Evolutionary conservation across 805 yeast species (phyloP), one percentile per base, ranked within the genome.

Genomic region (Hanseniaspora vineae): DNA sequence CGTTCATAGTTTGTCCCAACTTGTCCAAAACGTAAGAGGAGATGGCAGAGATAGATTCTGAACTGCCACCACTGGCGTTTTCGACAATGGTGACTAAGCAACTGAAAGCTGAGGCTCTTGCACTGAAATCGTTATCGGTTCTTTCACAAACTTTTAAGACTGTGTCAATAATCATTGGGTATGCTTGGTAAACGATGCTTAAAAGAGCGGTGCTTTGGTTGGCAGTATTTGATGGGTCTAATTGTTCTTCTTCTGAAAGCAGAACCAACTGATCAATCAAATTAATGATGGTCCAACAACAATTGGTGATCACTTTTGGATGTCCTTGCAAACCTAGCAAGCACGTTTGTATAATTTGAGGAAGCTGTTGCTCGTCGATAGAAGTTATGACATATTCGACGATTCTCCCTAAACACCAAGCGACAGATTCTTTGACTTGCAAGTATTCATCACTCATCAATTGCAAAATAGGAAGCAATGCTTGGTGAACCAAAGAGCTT

Each of bases 351-450:
- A 92, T 67, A 47, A 92, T 78, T 42, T 69, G 71, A 29, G 90
- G 87, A 52, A 92, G 71, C 4, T 67, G 64, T 42, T 76, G 72
- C 29, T 76, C 62, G 55, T 83, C 84, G 52, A 90, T 79, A 4
- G 94, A 86, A 46, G 77, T 84, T 52, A 84, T 75, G 42, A 81
- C 86, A 46, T 82, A 68, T 60, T 92, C 97, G 11, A 97, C 94
- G 56, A 92, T 86, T 66, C 96, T 79, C 49, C 98, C 98, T 51
- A 92, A 71, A 68, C 97, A 90, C 98, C 98, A 92, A 3, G 97
- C 94, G 33, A 88, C 96, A 1, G 98, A 89, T 61, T 92, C 98
- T 62, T 86, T 84, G 29, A 92, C 98, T 60, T 87, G 95, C 54
- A 87, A 70, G 35, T 75, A 69, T 31, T 77, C 75, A 65, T 92